Percentiles rank a stretch among this genome's conserved stretches.
Conservation (phyloP, 768 basidiomycete species). For the Mycena albidolilacea region DNA sequence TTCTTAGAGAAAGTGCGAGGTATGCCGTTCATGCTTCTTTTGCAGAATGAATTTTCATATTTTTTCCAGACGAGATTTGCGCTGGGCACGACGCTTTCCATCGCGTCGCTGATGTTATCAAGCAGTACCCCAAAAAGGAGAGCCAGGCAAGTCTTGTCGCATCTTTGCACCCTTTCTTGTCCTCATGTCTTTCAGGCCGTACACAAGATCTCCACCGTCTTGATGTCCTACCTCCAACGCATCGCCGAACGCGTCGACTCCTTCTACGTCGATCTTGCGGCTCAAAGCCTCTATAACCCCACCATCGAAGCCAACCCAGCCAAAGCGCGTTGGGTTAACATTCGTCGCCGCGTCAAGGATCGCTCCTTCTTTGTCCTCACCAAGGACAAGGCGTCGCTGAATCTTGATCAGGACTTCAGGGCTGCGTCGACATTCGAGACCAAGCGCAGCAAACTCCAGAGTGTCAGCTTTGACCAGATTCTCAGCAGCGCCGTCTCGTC, state of each 20-base stretch:
- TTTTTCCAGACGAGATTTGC: constrained; percentile 5
- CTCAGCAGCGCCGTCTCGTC: constrained; percentile 4
- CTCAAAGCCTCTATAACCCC: constrained; percentile 2
- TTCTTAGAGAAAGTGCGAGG: constrained; percentile 5
- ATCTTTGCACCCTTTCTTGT: constrained; percentile 1
- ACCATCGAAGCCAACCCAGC: constrained; percentile 5
- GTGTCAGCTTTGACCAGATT: constrained; percentile 8
- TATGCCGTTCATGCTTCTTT: constrained; percentile 1
- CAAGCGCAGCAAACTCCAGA: constrained; percentile 1
- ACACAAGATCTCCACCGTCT: constrained; percentile 6
- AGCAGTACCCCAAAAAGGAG: constrained; percentile 4
- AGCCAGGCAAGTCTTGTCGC: neutral
- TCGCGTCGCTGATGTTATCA: constrained; percentile 7
- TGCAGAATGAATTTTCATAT: constrained; percentile 6
- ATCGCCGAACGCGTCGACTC: constrained; percentile 4
- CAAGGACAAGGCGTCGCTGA: constrained; percentile 6
- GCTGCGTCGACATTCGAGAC: constrained; percentile 3
- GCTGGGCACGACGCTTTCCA: constrained; percentile 5
- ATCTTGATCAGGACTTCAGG: constrained; percentile 5
- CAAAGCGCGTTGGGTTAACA: constrained; percentile 6
- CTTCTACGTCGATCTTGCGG: constrained; percentile 2
- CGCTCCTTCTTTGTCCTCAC: constrained; percentile 2
- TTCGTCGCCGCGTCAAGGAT: constrained; percentile 1
- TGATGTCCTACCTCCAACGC: constrained; percentile 7
- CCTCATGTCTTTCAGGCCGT: constrained; percentile 7